A percentile compares a stretch with the other conserved stretches of the same genome.
phyloP scores from a whole-genome alignment of 768 basidiomycete genomes.

The Mycena chlorophos region DNA sequence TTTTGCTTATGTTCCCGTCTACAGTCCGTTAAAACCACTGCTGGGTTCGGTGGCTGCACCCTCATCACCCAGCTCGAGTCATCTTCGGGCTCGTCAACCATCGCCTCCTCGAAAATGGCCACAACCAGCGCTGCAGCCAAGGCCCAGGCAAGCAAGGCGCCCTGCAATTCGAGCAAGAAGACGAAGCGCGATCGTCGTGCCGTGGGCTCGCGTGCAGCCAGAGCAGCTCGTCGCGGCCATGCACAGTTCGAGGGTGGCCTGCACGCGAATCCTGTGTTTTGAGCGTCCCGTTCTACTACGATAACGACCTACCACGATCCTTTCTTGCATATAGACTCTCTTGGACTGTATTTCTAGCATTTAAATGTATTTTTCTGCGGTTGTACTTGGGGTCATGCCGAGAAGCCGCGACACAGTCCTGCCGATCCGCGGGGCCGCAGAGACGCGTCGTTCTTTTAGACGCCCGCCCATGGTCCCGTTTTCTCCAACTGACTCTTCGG shows the following conservation, averaged over 20 bases:
- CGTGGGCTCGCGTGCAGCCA: conserved; percentile 7
- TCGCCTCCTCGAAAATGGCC: too few species aligned
- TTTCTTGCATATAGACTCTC: background rate
- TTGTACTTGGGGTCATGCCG: too few species aligned
- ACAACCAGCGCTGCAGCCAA: background rate
- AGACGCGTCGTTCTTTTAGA: too few species aligned
- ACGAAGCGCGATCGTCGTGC: conserved; percentile 4
- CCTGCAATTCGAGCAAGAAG: conserved; percentile 9
- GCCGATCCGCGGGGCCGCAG: too few species aligned
- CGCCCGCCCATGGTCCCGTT: too few species aligned
- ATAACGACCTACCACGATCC: background rate
- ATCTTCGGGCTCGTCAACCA: background rate
- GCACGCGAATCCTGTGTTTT: conserved; percentile 12
- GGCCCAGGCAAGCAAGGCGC: conserved; percentile 1
- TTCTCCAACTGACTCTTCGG: too few species aligned
- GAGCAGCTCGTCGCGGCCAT: conserved; percentile 4
- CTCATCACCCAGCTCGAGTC: conserved; percentile 8
- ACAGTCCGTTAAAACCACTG: conserved; percentile 18
- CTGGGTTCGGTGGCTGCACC: conserved; percentile 15
- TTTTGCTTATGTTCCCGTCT: background rate
- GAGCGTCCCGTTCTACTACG: background rate
- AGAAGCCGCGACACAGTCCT: too few species aligned
- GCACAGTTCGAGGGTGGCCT: background rate
- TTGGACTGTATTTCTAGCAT: background rate
- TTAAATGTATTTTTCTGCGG: too few species aligned